A percentile compares a stretch with the other conserved stretches of the same genome.
Conservation (phyloP, 1,139 yeast genomes). For the Hansenula anomala region DNA sequence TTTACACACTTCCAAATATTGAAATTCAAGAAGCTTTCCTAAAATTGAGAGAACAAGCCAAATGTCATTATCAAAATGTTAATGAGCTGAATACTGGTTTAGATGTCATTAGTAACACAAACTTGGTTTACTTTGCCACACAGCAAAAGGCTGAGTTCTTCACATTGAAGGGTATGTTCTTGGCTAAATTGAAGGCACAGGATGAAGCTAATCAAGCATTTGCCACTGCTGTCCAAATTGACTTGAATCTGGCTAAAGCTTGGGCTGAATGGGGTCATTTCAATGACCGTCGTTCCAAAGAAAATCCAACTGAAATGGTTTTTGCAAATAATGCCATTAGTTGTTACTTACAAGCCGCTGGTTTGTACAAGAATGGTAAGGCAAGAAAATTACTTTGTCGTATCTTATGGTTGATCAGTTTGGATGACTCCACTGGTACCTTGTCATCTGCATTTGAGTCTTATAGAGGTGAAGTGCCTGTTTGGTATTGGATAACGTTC, state of each 20-base stretch:
- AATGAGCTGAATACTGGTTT: constrained; percentile 89
- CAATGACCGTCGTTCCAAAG: constrained; percentile 84
- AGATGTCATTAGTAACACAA: constrained; percentile 95
- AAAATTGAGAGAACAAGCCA: constrained; percentile 94
- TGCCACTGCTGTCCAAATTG: constrained; percentile 96
- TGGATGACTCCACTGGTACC: constrained; percentile 83
- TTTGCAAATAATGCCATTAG: constrained; percentile 93
- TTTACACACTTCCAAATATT: constrained; percentile 92
- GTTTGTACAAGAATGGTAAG: constrained; percentile 87
- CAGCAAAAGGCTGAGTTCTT: constrained; percentile 98
- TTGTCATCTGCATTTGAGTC: constrained; percentile 85
- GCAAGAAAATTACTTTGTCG: constrained; percentile 85
- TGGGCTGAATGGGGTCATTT: constrained; percentile 99
- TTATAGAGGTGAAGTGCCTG: constrained; percentile 94
- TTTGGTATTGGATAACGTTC: constrained; percentile 98
- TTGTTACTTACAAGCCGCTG: constrained; percentile 97
- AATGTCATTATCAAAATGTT: constrained; percentile 88
- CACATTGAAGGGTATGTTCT: constrained; percentile 95
- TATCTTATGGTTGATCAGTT: constrained; percentile 86
- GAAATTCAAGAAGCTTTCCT: constrained; percentile 98
- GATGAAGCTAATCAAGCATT: constrained; percentile 98
- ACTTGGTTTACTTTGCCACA: constrained; percentile 90
- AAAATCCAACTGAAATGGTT: constrained; percentile 74
- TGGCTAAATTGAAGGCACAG: constrained; percentile 81
- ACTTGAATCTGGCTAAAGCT: constrained; percentile 89